Evolutionary conservation across 2,329 filamentous ascomycete species (phyloP), one percentile per base, ranked within the genome.

Genomic region (Epichloe elymi): DNA sequence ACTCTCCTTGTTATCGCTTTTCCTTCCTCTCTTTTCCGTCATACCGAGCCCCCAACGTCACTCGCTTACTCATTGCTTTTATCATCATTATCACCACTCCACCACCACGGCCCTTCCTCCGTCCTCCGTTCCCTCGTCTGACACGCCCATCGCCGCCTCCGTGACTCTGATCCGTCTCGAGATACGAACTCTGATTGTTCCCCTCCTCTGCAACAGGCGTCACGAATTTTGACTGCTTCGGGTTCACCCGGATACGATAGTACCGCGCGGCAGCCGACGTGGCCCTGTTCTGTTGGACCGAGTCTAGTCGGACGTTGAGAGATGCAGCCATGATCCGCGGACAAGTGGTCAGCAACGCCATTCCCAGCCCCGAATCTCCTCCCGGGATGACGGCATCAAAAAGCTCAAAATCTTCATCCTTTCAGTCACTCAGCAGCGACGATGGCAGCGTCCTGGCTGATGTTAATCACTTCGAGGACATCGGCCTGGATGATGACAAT

Each of bases 401-500:
- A 67, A 93, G 88, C 55, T 95, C 88, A 57, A 94, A 93, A 68
- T 89, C 88, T 30, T 94, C 88, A 5, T 95, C 88, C 47, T 86
- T 91, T 61, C 85, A 84, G 59, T 95, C 89, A 38, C 83, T 85
- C 51, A 82, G 79, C 55, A 85, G 83, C 60, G 85, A 88, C 60
- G 86, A 87, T 59, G 81, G 83, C 61, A 79, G 76, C 58, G 76
- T 82, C 48, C 71, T 86, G 44, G 76, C 81, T 49, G 87, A 95
- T 62, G 79, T 85, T 52, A 82, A 81, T 56, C 83, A 96, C 65
- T 96, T 96, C 61, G 91, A 97, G 65, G 91, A 96, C 57, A 95
- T 96, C 64, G 88, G 86, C 12, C 79, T 97, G 33, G 85, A 89
- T 59, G 83, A 89, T 55, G 74, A 65, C 60, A 52, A 60, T 57